These are phyloP conservation scores for Eutrema japonicum DNA, from an alignment of 345 rosid genomes.

Conservation along the genomic window DNA sequence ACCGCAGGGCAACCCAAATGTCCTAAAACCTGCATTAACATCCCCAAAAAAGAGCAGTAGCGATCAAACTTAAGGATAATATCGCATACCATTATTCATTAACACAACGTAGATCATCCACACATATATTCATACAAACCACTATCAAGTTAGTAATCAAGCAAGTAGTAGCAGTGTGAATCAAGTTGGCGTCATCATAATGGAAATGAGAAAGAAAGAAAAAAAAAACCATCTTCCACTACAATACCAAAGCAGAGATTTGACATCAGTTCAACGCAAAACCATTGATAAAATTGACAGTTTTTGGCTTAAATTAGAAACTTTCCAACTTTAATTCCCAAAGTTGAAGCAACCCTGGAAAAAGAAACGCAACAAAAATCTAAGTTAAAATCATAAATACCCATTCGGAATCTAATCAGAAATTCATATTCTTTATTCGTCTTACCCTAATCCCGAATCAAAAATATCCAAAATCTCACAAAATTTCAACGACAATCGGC, in stretches of 20 bases:
- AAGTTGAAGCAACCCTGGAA: slow-evolving; percentile 13
- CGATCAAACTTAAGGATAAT: slow-evolving; percentile 21
- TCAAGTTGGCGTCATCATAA: too few relatives aligned
- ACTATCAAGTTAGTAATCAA: slow-evolving; percentile 24
- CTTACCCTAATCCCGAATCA: slow-evolving; percentile 28
- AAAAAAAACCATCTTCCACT: neutral
- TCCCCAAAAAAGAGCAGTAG: slow-evolving; percentile 36
- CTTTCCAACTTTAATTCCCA: neutral
- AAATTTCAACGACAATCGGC: slow-evolving; percentile 20
- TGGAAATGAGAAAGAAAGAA: neutral
- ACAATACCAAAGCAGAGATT: neutral
- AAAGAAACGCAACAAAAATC: neutral
- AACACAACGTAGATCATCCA: neutral
- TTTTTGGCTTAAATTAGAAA: slow-evolving; percentile 26
- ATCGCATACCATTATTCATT: neutral
- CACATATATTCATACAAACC: neutral
- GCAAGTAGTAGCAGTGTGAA: too few relatives aligned
- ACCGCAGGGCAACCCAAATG: slow-evolving; percentile 33
- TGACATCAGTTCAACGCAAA: too few relatives aligned
- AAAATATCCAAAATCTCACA: slow-evolving; percentile 29
- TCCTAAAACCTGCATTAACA: slow-evolving; percentile 58
- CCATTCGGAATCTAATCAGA: slow-evolving; percentile 5
- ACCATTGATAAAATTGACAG: neutral
- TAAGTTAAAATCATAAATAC: slow-evolving; percentile 7
- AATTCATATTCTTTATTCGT: slow-evolving; percentile 16